Evolutionary conservation across 176 grass and related monocot species (phyloP).

Genomic region (Eragrostis nindensis): DNA sequence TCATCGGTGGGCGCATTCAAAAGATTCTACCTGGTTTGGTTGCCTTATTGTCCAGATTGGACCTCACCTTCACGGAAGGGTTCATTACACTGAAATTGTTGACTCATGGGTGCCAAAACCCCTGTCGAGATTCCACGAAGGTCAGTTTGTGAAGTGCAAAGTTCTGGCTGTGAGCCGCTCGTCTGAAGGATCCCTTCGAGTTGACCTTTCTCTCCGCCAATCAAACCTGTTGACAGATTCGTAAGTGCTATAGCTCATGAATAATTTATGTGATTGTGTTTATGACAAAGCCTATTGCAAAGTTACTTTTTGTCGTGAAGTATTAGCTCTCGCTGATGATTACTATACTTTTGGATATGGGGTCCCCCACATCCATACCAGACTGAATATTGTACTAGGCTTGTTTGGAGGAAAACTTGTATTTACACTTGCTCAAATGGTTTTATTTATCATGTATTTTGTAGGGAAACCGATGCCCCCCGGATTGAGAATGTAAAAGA

Average conservation of each 20-base stretch:
- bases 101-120: slow-evolving; percentile 79
- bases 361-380: not conserved
- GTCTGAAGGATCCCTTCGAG: slow-evolving; percentile 71
- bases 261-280: slow-evolving; percentile 17
- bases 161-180: slow-evolving; percentile 67
- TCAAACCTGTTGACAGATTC: slow-evolving; percentile 47
- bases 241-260: slow-evolving; percentile 58
- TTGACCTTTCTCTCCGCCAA: slow-evolving; percentile 83
- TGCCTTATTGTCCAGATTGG: slow-evolving; percentile 87
- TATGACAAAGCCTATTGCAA: not conserved
- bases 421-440: not conserved
- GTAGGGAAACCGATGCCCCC: slow-evolving; percentile 45
- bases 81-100: slow-evolving; percentile 92
- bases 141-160: slow-evolving; percentile 95
- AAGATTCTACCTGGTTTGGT: slow-evolving; percentile 90
- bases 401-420: not conserved
- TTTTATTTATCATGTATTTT: slow-evolving; percentile 38
- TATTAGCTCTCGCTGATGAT: not conserved
- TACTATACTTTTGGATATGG: not conserved
- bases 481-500: slow-evolving; percentile 67
- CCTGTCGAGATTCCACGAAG: slow-evolving; percentile 69
- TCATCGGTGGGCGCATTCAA: slow-evolving; percentile 81
- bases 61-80: slow-evolving; percentile 91
- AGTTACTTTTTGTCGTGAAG: slow-evolving; percentile 10
- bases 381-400: not conserved